Percentiles rank a stretch among this genome's conserved stretches.
Evolutionary conservation across 495 filamentous ascomycete species (phyloP).

Genomic region (Aspergillus egyptiacus): DNA sequence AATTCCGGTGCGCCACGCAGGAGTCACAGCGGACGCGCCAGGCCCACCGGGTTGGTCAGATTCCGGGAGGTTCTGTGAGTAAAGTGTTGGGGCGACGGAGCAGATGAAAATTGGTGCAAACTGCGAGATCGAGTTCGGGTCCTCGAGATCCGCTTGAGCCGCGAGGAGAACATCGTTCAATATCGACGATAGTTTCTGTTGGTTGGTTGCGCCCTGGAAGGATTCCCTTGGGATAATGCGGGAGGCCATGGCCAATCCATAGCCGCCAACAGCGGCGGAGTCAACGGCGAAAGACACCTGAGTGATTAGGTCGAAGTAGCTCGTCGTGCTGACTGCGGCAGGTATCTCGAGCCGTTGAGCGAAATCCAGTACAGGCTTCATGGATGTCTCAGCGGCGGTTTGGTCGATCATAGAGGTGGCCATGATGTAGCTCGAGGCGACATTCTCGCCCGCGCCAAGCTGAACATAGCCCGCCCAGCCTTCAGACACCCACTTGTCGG

Average conservation of each 20-base stretch:
- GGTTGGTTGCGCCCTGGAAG: neutral
- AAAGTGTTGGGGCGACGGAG: conserved; percentile 26
- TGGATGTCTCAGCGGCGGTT: conserved; percentile 26
- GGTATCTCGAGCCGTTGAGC: conserved; percentile 6
- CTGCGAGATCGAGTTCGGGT: neutral
- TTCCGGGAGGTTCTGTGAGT: conserved; percentile 22
- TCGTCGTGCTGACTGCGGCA: conserved; percentile 18
- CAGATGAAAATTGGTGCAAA: conserved; percentile 25
- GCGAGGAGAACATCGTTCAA: neutral
- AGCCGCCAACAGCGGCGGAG: neutral
- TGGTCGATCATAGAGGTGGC: conserved; percentile 32
- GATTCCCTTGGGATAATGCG: conserved; percentile 5
- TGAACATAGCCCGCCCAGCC: conserved; percentile 44
- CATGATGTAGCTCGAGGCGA: conserved; percentile 30
- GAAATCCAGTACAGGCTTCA: conserved; percentile 25
- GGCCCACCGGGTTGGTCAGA: conserved; percentile 30
- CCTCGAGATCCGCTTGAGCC: neutral
- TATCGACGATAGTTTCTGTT: conserved; percentile 1
- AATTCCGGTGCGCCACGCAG: conserved; percentile 40
- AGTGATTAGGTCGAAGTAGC: conserved; percentile 22
- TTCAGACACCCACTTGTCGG: conserved; percentile 37
- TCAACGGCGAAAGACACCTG: conserved; percentile 10
- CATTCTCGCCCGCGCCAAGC: neutral
- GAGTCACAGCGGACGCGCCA: conserved; percentile 13
- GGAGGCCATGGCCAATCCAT: conserved; percentile 5